A percentile compares a stretch with the other conserved stretches of the same genome.
These are phyloP conservation scores for Laguncularia racemosa DNA, from an alignment of 345 rosid species.

Conservation along the genomic window DNA sequence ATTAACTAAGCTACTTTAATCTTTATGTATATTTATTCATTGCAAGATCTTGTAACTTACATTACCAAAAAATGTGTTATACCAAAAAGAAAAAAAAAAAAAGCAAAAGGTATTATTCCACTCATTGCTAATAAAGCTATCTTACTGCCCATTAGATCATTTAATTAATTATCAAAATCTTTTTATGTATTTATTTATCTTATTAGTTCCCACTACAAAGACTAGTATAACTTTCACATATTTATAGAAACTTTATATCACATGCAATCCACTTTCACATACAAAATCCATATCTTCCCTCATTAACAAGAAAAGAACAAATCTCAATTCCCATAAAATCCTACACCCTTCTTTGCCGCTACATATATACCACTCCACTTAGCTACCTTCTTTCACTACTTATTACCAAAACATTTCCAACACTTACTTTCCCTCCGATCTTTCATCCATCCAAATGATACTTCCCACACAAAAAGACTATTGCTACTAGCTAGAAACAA, in stretches of 20 bases:
- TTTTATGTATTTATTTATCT: conserved; percentile 10
- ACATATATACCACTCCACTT: background rate
- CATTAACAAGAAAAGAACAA: conserved; percentile 59
- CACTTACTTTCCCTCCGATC: conserved; percentile 4
- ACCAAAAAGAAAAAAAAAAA: conserved; percentile 9
- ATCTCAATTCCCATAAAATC: conserved; percentile 13
- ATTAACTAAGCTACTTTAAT: too few species aligned
- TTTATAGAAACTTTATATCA: conserved; percentile 40
- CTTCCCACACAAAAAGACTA: too few species aligned
- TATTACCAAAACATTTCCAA: conserved; percentile 3
- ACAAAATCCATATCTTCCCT: conserved; percentile 33
- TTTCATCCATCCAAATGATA: conserved; percentile 1
- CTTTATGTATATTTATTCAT: background rate
- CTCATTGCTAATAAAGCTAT: conserved; percentile 9
- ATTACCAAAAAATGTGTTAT: conserved; percentile 1
- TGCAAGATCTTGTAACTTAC: conserved; percentile 1
- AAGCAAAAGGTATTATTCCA: conserved; percentile 38
- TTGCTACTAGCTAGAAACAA: too few species aligned
- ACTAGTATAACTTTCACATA: conserved; percentile 21
- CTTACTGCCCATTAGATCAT: background rate
- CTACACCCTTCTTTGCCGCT: background rate
- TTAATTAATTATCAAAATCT: conserved; percentile 16
- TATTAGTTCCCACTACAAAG: conserved; percentile 14
- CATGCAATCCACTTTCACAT: conserved; percentile 59
- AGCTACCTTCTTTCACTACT: background rate